A percentile compares a stretch with the other conserved stretches of the same genome.
These are phyloP conservation scores for Paracoccidioides brasiliensis DNA, from an alignment of 2,329 filamentous ascomycete genomes.

Conservation along the genomic window DNA sequence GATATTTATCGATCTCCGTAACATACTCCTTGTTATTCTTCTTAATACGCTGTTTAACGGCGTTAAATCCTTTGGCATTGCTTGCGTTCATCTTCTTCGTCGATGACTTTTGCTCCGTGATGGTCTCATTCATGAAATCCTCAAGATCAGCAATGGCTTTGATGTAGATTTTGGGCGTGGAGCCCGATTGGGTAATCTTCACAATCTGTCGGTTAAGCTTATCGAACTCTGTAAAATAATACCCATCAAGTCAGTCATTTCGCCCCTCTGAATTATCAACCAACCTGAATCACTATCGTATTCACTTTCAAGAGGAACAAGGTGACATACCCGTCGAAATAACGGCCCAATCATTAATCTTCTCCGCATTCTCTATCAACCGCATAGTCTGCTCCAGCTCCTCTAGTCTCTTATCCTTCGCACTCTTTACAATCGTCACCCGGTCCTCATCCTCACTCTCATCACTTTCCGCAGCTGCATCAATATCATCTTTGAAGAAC, in stretches of 20 bases:
- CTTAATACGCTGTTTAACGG: conserved; percentile 95
- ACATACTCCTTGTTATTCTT: conserved; percentile 97
- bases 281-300: not conserved
- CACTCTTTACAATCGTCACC: conserved; percentile 81
- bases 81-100: conserved; percentile 98
- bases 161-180: conserved; percentile 81
- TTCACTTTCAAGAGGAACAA: not conserved
- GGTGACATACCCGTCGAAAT: conserved; percentile 64
- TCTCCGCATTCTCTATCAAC: conserved; percentile 89
- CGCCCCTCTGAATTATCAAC: not conserved
- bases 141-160: conserved; percentile 88
- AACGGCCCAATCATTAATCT: conserved; percentile 94
- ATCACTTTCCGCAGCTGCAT: conserved; percentile 54
- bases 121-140: conserved; percentile 83
- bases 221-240: conserved; percentile 59
- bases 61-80: conserved; percentile 85
- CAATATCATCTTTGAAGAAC: conserved; percentile 58
- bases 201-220: conserved; percentile 78
- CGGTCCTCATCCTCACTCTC: conserved; percentile 76
- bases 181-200: conserved; percentile 64
- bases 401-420: conserved; percentile 92
- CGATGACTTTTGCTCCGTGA: conserved; percentile 89
- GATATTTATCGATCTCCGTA: conserved; percentile 74
- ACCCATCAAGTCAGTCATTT: conserved; percentile 11
- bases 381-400: conserved; percentile 84